phyloP scores from a whole-genome alignment of 768 basidiomycete genomes.

The Lentinula boryana region DNA sequence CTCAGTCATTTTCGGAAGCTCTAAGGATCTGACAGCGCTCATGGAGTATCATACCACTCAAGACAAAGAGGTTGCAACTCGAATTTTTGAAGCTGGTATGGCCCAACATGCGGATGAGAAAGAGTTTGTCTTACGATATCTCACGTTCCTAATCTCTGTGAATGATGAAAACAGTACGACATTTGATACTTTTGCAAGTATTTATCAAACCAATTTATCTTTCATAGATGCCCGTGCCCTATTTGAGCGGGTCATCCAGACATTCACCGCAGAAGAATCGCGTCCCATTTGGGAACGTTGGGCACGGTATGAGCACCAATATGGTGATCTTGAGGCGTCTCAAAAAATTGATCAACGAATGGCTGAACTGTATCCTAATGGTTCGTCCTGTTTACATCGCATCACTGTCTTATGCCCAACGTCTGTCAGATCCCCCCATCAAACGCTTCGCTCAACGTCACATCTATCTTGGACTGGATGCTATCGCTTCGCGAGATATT shows the following conservation, averaged over 20 bases:
- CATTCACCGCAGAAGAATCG: conserved; percentile 73
- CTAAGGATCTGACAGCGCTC: conserved; percentile 48
- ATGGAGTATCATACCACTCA: conserved; percentile 95
- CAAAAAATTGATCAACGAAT: conserved; percentile 89
- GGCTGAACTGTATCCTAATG: conserved; percentile 79
- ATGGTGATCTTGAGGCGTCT: conserved; percentile 84
- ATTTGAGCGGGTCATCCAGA: conserved; percentile 83
- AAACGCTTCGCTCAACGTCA: conserved; percentile 88
- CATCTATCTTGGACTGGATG: conserved; percentile 77
- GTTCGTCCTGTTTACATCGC: conserved; percentile 32
- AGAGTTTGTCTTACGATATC: conserved; percentile 83
- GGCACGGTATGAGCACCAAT: conserved; percentile 94
- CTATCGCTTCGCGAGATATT: conserved; percentile 84
- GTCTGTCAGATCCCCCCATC: conserved; percentile 69
- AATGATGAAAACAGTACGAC: conserved; percentile 92
- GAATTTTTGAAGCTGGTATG: conserved; percentile 92
- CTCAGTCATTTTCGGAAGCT: conserved; percentile 3
- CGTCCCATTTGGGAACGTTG: conserved; percentile 92
- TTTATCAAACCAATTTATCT: conserved; percentile 4
- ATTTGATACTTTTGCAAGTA: neutral
- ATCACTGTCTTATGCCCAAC: conserved; percentile 1
- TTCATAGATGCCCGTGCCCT: conserved; percentile 85
- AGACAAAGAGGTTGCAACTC: conserved; percentile 67
- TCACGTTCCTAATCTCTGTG: conserved; percentile 88
- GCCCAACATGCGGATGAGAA: conserved; percentile 78